Evolutionary conservation across 768 basidiomycete species (phyloP).

Genomic region (Phlebiopsis gigantea): DNA sequence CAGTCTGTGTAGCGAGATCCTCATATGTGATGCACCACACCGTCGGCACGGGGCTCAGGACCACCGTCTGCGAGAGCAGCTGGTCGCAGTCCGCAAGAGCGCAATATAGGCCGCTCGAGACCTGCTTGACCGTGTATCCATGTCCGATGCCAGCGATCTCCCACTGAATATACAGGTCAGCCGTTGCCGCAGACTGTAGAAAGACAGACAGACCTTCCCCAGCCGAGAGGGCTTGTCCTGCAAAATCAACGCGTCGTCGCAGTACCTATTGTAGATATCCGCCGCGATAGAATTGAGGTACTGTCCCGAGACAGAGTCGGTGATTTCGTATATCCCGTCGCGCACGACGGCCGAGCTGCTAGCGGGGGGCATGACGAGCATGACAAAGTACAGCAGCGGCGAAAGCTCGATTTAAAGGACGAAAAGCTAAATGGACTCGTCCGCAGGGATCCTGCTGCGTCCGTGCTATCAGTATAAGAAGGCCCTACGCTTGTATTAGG

Average conservation of each 20-base stretch:
- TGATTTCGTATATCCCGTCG: constrained; percentile 6
- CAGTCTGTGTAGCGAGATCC: neutral
- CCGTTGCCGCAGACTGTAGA: neutral
- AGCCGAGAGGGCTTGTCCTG: neutral
- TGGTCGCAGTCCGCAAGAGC: constrained; percentile 3
- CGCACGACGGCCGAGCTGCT: neutral
- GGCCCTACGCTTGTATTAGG: neutral
- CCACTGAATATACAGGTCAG: neutral
- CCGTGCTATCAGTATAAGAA: neutral
- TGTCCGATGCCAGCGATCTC: constrained; percentile 4
- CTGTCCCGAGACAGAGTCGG: neutral
- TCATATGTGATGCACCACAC: constrained; percentile 2
- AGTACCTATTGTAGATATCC: constrained; percentile 4
- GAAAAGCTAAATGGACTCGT: neutral
- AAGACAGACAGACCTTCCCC: constrained; percentile 2
- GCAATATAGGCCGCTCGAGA: constrained; percentile 6
- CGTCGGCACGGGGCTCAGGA: constrained; percentile 6
- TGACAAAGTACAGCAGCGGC: neutral
- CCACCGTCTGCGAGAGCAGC: neutral
- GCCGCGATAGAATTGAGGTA: constrained; percentile 4
- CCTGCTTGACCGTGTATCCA: constrained; percentile 7
- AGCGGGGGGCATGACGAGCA: neutral
- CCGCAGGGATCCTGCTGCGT: neutral
- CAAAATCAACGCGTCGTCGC: constrained; percentile 8
- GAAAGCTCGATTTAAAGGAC: neutral